Evolutionary conservation across 2,329 filamentous ascomycete species (phyloP).

Genomic region (Byssoonygena ceratinophila): DNA sequence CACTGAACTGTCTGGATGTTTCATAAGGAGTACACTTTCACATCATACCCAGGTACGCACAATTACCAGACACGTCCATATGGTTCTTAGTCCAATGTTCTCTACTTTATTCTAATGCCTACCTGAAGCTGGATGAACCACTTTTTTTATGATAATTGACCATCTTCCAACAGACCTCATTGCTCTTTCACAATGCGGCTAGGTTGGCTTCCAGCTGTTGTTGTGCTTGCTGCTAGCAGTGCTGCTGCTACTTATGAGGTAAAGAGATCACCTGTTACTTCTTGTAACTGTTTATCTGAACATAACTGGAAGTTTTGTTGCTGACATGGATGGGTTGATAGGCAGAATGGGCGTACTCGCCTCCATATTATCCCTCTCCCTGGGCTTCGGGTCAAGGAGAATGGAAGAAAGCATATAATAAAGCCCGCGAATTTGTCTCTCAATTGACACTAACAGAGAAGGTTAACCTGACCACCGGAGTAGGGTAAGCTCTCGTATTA

Average conservation of each 20-base stretch:
- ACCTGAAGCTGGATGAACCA: background rate
- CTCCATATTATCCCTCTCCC: constrained; percentile 72
- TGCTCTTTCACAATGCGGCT: constrained; percentile 11
- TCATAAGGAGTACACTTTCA: background rate
- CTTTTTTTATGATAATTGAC: background rate
- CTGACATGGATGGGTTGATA: background rate
- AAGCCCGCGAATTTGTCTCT: constrained; percentile 68
- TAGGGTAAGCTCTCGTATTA: constrained; percentile 50
- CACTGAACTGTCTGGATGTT: background rate
- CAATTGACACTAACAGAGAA: constrained; percentile 78
- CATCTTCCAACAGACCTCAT: no score
- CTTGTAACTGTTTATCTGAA: background rate
- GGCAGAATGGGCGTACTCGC: constrained; percentile 35
- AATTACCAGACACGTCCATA: background rate
- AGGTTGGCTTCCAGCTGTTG: constrained; percentile 2
- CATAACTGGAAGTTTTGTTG: background rate
- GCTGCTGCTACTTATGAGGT: constrained; percentile 8
- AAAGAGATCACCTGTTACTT: background rate
- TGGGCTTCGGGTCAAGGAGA: constrained; percentile 66
- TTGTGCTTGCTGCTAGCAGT: constrained; percentile 1
- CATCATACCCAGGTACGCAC: no score
- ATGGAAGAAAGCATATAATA: constrained; percentile 66
- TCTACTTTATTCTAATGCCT: background rate
- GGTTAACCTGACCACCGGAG: constrained; percentile 87
- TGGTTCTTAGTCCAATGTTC: background rate